Conservation (phyloP, 345 rosid genomes). For the Camelina sativa region DNA sequence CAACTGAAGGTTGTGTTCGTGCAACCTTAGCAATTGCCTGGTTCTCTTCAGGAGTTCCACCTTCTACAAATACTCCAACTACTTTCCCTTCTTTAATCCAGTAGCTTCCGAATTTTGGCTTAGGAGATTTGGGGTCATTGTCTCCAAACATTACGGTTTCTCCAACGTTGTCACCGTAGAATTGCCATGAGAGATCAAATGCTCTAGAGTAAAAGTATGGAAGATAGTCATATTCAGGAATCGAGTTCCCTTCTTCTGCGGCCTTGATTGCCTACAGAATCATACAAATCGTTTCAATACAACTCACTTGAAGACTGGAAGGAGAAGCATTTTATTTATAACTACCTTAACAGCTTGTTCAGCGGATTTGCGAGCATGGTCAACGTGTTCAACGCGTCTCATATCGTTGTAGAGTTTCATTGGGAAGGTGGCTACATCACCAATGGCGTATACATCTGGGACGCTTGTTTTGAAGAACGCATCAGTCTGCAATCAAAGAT, state of each 20-base stretch:
- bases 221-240: conserved; percentile 67
- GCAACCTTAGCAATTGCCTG: conserved; percentile 86
- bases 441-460: conserved; percentile 87
- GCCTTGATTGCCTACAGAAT: conserved; percentile 68
- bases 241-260: conserved; percentile 60
- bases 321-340: not conserved
- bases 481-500: conserved; percentile 38
- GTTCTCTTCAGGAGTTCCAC: conserved; percentile 90
- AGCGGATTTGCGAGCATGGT: conserved; percentile 96
- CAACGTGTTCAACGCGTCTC: conserved; percentile 96
- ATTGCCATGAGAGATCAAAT: conserved; percentile 87
- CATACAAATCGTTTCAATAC: not conserved
- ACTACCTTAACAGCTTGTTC: conserved; percentile 88
- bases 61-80: conserved; percentile 85
- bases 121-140: conserved; percentile 58
- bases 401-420: conserved; percentile 75
- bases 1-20: conserved; percentile 66
- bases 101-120: conserved; percentile 84
- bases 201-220: conserved; percentile 50
- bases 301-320: not conserved
- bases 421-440: conserved; percentile 91
- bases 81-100: conserved; percentile 92
- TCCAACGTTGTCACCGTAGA: conserved; percentile 86
- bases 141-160: conserved; percentile 76
- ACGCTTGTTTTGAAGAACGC: conserved; percentile 44